Base-by-base conservation (phyloP, 1,139 yeast species). In the Taphrina pruni region DNA sequence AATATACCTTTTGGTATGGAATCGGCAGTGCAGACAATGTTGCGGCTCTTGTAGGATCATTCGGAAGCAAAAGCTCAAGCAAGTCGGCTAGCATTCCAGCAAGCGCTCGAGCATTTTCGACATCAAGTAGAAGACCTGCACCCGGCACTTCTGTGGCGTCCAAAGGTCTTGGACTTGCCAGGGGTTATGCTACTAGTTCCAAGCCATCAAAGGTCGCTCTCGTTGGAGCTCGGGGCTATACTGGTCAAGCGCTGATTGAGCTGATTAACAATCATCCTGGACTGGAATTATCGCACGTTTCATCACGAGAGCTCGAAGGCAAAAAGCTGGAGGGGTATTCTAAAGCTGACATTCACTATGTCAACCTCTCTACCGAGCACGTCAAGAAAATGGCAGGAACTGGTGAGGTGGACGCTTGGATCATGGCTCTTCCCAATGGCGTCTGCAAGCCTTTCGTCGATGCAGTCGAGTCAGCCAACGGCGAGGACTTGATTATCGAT, bases 401-500 rank as follows among this genome's bases (percentile, higher is more conserved):
- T 58, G 86, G 87, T 60, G 90, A 86, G 69, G 90, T 94, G 69
- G 99, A 95, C 76, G 88, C 93, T 70, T 94, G 99, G 99, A 96
- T 95, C 50, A 94, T 95, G 99, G 99, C 99, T 1, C 84, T 95
- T 76, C 99, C 99, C 72, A 94, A 94, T 78, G 97, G 97, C 69
- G 97, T 94, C 60, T 94, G 98, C 81, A 89, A 89, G 80, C 98
- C 99, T 69, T 93, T 94, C 81, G 98, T 94, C 52, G 92, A 90
- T 52, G 97, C 98, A 21, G 90, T 94, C 76, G 94, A 90, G 75
- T 82, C 87, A 21, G 69, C 66, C 39, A 79, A 80, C 41, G 82
- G 84, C 72, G 80, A 82, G 65, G 89, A 97, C 50, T 90, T 90
- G 76, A 92, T 94, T 71, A 84, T 94, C 72, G 99, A 94, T 78